Evolutionary conservation across 1,139 yeast genomes (phyloP), one percentile per base, ranked within the genome.

Genomic region (Candida tetrigidarum): DNA sequence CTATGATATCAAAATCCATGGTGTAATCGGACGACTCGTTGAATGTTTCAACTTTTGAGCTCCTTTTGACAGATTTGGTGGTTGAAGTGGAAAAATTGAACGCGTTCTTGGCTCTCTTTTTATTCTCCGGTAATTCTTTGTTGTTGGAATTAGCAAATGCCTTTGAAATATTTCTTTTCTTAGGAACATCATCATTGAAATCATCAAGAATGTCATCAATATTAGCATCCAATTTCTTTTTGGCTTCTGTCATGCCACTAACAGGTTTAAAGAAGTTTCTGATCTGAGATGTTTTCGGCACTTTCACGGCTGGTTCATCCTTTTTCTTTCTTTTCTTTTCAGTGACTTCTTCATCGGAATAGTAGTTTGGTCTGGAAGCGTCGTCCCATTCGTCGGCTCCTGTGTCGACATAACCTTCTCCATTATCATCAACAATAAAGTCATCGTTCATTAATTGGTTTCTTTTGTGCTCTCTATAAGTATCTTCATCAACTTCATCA

Each of bases 361-460:
- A 77, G 56, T 79, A 79, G 33, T 72, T 63, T 11, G 78, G 74
- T 43, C 81, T 68, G 8, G 74, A 69, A 9, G 74, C 66, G 29
- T 72, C 80, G 45, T 83, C 91, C 96, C 96, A 88, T 51, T 90
- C 96, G 56, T 92, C 96, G 11, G 78, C 89, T 43, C 98, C 98
- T 40, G 86, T 87, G 57, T 93, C 97, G 2, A 89, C 92, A 59
- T 93, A 93, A 0, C 95, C 95, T 53, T 84, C 85, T 11, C 96
- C 96, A 52, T 86, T 83, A 62, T 93, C 98, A 59, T 91, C 97
- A 2, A 90, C 96, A 41, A 93, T 93, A 61, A 93, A 93, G 60
- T 92, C 97, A 59, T 92, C 97, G 51, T 87, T 84, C 68, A 90
- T 75, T 45, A 93, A 73, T 50, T 91, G 90, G 48, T 86, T 81